Base-by-base conservation (phyloP, 78 protist species). In the Dictyostelium purpureum region DNA sequence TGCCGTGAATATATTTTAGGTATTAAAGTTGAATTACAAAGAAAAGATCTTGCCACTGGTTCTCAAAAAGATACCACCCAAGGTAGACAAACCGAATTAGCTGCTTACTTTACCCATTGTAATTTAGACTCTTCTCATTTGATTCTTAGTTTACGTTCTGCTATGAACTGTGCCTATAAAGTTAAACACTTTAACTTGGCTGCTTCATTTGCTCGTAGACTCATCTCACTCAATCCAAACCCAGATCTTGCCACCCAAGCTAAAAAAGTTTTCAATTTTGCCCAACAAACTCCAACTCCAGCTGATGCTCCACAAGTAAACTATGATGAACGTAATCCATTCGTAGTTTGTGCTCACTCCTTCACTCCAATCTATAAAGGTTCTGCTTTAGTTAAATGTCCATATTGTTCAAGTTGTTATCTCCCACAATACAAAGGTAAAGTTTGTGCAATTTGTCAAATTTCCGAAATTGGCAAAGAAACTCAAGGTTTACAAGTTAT, bases 31-130 rank as follows among this genome's bases (percentile, higher is more conserved):
- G 99, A 98, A 82, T 2, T 89, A 19, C 24, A 57, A 28, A 79
- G 98, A 24, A 79, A 83, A 24, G 94, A 93, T 26, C 16, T 94
- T 6, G 49, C 87, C 4, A 61, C n/a, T 6, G 16, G 69, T 38
- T n/a, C 35, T 9, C 69, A 26, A 57, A 35, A 38, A 18, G 45
- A 38, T n/a, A 28, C 52, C 16, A n/a, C 81, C 1, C 37, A 66
- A 19, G 91, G 43, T 71, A 19, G 97, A 57, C 78, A 51, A 69
- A 40, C 63, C 18, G 99, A 97, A 95, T 95, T 98, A 63, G 97
- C 99, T 10, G 98, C 99, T 19, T 98, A 97, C 78, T 97, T 98
- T 54, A 97, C 99, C 6, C 98, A 99, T 96, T 97, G 99, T 93
- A 87, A 97, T 45, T 45, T 99, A 31, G 96, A 96, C 79, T 87